Base-by-base conservation (phyloP, 2,329 filamentous ascomycete genomes). In the Phaeosphaeria sp. region DNA sequence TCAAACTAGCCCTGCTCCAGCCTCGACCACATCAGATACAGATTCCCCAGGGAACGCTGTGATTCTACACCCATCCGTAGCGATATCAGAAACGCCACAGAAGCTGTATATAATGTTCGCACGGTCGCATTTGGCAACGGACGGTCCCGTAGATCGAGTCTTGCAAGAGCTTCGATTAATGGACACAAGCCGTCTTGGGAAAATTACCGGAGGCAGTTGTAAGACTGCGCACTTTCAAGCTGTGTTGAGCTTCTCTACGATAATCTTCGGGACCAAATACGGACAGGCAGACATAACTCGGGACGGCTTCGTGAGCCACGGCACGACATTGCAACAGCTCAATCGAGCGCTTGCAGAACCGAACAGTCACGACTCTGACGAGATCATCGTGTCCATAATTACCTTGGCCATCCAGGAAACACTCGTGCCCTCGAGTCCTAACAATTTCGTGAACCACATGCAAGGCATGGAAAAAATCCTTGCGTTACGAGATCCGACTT, bases 381-480 rank as follows among this genome's bases (percentile, higher is more conserved):
- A 73, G 3, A 48, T 74, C 10, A 55, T 75, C 11, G 63, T 72
- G 20, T 63, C 66, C 1, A 64, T 75, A 1, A 52, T 60, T 13
- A 64, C 68, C 7, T 49, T 75, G 18, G 64, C 67, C 22, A 68
- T 73, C 42, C 60, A 71, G 27, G 72, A 75, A 49, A 54, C 55
- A 7, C 58, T 72, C 30, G 58, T 72, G 2, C 69, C 72, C 3
- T 70, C 63, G 2, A 68, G 69, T 1, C 58, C 64, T 1, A 58
- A 59, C 17, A 57, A 65, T 23, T 69, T 66, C 55, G 22, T 72
- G 18, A 70, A 71, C 25, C 72, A 75, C 48, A 72, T 74, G 62
- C 44, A 56, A 39, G 71, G 71, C 6, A 48, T 74, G 6, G 71
- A 75, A 46, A 57, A 55, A 30, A 52, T 75, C 6, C 56, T 74